Conservation (phyloP, 2,329 filamentous ascomycete species). For the Blastomyces percursus region DNA sequence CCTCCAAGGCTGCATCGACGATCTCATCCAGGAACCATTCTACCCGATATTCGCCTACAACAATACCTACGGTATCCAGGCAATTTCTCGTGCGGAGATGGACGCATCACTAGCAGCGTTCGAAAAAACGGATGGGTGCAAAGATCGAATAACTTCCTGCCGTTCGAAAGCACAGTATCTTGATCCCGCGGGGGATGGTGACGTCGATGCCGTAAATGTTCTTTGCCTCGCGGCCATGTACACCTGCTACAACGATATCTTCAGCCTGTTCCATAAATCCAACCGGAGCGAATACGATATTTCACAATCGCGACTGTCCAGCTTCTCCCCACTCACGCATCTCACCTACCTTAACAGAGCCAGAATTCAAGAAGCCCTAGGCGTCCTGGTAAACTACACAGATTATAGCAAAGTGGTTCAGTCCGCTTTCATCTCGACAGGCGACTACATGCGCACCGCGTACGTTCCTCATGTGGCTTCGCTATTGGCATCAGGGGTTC, state of each 20-base stretch:
- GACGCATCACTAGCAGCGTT: slow-evolving; percentile 37
- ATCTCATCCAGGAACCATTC: slow-evolving; percentile 40
- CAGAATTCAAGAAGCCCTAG: slow-evolving; percentile 47
- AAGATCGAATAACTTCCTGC: slow-evolving; percentile 45
- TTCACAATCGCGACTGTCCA: slow-evolving; percentile 40
- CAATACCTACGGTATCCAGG: slow-evolving; percentile 48
- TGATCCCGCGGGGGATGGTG: slow-evolving; percentile 41
- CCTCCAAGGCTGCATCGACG: slow-evolving; percentile 53
- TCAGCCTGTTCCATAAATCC: slow-evolving; percentile 37
- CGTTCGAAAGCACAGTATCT: slow-evolving; percentile 35
- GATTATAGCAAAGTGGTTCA: slow-evolving; percentile 33
- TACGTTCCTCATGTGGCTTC: slow-evolving; percentile 49
- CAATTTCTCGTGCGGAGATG: slow-evolving; percentile 40
- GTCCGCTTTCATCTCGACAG: slow-evolving; percentile 42
- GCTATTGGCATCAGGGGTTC: slow-evolving; percentile 51
- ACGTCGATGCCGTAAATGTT: slow-evolving; percentile 35
- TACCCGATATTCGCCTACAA: slow-evolving; percentile 46
- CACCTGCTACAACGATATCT: slow-evolving; percentile 48
- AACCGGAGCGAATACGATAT: slow-evolving; percentile 49
- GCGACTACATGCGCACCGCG: slow-evolving; percentile 54
- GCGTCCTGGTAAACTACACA: slow-evolving; percentile 50
- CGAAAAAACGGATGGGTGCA: slow-evolving; percentile 40
- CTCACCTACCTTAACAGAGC: slow-evolving; percentile 47
- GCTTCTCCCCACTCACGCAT: slow-evolving; percentile 44
- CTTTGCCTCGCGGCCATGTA: slow-evolving; percentile 36